Evolutionary conservation across 2,329 filamentous ascomycete species (phyloP), one percentile per base, ranked within the genome.

Genomic region (Ophiostoma australiae): DNA sequence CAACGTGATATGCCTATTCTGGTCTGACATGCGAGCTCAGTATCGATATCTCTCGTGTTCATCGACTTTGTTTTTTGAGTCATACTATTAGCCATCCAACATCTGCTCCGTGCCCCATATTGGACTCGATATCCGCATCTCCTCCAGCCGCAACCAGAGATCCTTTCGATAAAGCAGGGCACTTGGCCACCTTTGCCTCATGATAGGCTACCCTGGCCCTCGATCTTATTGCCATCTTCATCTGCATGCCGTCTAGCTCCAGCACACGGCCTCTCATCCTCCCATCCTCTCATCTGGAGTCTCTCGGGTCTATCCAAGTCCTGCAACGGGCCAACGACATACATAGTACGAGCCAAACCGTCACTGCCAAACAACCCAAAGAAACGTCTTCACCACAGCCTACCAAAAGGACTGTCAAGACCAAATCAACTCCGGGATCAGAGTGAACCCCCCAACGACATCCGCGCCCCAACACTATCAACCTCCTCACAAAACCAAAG

Each of bases 91-190:
- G 17, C 17, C 52, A 58, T 58, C 52, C 23, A 23, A 11, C 52
- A 23, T 58, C 52, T 55, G 6, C 52, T 11, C 13, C 44, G 8
- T 48, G 10, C 39, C 15, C 39, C 39, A 27, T 31, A 58, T 13
- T 23, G 48, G 23, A 58, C 52, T 58, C 52, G 52, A 58, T 58
- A 58, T 58, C 52, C 23, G n/a, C 52, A 23, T 27, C n/a, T 11
- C 48, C n/a, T 48, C 44, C 52, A 58, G 52, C 52, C 23, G 52
- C 52, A 58, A 58, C 52, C 52, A 58, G 7, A 58, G n/a, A 58
- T 58, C 23, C 52, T 27, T 27, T 58, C 52, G 52, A 17, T 27
- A 27, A 11, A 58, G n/a, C 23, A 58, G 8, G 52, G 48, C 48
- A 13, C n/a, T 44, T 44, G 13, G 44, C 44, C 44, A 20, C 17